A percentile compares a stretch with the other conserved stretches of the same genome.
phyloP scores from a whole-genome alignment of 225 moss, liverwort and hornwort genomes.

The Physcomitrellopsis africana region DNA sequence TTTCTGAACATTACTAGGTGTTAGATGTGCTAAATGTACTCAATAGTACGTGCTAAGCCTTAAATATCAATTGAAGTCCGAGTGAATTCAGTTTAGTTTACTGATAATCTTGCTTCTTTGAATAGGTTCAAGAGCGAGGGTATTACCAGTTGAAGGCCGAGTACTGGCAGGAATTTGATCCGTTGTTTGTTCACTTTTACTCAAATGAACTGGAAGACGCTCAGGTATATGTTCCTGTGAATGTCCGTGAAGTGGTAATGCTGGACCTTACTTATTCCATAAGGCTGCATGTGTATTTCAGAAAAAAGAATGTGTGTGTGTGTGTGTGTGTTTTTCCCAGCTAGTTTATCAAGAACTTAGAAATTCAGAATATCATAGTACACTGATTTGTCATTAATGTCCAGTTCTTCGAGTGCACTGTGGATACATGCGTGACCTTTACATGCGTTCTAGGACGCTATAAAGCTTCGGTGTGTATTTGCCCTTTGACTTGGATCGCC shows the following conservation, averaged over 20 bases:
- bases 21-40: no score
- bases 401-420: background rate
- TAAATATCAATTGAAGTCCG: background rate
- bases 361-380: background rate
- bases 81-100: background rate
- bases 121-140: constrained; percentile 87
- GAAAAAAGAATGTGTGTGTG: constrained; percentile 6
- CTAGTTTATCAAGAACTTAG: no score
- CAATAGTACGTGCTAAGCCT: background rate
- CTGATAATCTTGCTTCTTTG: constrained; percentile 2
- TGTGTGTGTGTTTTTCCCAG: background rate
- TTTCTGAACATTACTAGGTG: no score
- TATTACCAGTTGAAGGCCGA: constrained; percentile 86
- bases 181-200: constrained; percentile 90
- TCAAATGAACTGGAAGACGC: constrained; percentile 89
- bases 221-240: constrained; percentile 55
- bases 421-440: background rate
- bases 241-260: constrained; percentile 12
- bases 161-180: constrained; percentile 98
- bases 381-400: background rate
- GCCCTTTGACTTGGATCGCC: no score
- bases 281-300: constrained; percentile 13
- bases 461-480: background rate
- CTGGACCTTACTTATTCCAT: background rate
- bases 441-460: background rate